phyloP scores from a whole-genome alignment of 306 rosid species.

The Prinsepia uniflora region DNA sequence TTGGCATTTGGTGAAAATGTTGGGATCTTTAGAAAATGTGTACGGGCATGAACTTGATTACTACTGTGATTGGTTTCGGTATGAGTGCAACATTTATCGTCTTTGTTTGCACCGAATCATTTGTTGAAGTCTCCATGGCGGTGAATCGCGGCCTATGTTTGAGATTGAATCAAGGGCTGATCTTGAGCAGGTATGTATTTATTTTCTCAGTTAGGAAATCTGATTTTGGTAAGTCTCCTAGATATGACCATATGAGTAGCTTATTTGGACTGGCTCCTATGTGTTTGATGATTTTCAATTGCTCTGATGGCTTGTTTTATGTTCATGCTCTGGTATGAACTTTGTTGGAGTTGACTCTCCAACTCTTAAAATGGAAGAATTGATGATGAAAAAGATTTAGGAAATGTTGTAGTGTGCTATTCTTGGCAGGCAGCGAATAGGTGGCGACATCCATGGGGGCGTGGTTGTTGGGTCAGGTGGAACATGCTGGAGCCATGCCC shows the following conservation, averaged over 20 bases:
- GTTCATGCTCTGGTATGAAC: constrained; percentile 4
- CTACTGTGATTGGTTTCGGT: constrained; percentile 82
- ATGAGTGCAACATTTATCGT: constrained; percentile 93
- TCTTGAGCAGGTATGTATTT: constrained; percentile 62
- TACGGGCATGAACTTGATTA: constrained; percentile 58
- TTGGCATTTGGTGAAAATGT: constrained; percentile 8
- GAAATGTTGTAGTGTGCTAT: constrained; percentile 9
- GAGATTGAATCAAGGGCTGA: constrained; percentile 64
- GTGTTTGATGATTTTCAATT: not conserved
- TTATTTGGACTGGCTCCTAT: not conserved
- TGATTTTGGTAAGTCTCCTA: constrained; percentile 4
- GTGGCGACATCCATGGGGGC: too few relatives aligned
- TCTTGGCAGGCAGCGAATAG: too few relatives aligned
- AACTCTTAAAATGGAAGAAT: constrained; percentile 9
- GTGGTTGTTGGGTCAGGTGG: too few relatives aligned
- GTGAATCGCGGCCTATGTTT: constrained; percentile 44
- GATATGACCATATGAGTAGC: not conserved
- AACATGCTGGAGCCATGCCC: too few relatives aligned
- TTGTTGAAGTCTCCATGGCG: constrained; percentile 66
- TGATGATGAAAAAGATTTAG: not conserved
- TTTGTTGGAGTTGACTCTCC: constrained; percentile 4
- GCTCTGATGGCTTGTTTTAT: constrained; percentile 3
- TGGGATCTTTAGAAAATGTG: constrained; percentile 35
- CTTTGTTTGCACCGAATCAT: constrained; percentile 85
- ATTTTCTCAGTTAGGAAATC: not conserved